Base-by-base conservation (phyloP, 192 early-diverging fungal genomes). In the Gigaspora rosea region DNA sequence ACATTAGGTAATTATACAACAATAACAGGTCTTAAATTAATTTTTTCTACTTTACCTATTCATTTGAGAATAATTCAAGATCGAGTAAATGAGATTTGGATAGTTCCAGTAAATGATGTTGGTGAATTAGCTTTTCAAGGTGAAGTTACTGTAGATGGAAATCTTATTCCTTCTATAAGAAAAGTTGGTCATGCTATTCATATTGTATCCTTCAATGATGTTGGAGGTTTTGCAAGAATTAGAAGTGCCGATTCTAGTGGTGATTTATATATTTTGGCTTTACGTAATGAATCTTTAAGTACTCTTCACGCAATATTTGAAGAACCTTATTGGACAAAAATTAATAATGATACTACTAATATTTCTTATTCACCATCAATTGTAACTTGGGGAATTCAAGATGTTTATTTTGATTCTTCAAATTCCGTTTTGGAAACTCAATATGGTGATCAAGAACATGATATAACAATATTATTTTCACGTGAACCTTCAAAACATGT, bases 91-190 rank as follows among this genome's bases (percentile, higher is more conserved):
- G 91, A 93, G 71, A 79, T 92, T 4, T 92, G 92, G 92, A 81
- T 94, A 58, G 78, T 90, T 0, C 85, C 88, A 46, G 78, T 83
- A 36, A 88, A 90, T 47, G 47, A 74, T 11, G 36, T 81, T 6
- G 91, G 91, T 10, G 85, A 88, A 65, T 76, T 94, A 68, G 89
- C 90, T 0, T 94, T 94, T 73, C 80, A 85, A 11, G 83, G 86
- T 20, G 65, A 77, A 2, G 66, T 92, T 32, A 59, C 72, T 7
- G 61, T 90, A 5, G 83, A 48, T 27, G 51, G 80, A 79, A 16
- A 73, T 63, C 9, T 75, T 80, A 13, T 51, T 57, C 35, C 65
- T 73, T 50, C 36, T 20, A 27, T 33, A 13, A 51, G 57, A 61
- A 66, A 46, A n/a, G 15, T 50, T 67, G 51, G 56, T 41, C 16